These are phyloP conservation scores for Suillus sp. DNA, from an alignment of 768 basidiomycete genomes.

Conservation along the genomic window DNA sequence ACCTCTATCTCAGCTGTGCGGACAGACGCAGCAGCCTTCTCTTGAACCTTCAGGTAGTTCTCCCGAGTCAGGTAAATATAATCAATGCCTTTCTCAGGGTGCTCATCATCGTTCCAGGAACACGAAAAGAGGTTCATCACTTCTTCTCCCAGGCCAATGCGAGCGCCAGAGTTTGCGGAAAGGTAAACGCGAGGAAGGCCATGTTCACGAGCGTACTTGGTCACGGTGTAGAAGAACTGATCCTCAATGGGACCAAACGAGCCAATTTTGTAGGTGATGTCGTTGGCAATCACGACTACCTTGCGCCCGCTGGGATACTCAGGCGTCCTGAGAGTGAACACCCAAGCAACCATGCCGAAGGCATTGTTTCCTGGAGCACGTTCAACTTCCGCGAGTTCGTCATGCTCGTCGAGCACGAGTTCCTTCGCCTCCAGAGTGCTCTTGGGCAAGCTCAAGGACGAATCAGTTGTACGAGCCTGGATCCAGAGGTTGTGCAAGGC, in stretches of 20 bases:
- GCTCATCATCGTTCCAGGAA: conserved; percentile 81
- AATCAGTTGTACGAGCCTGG: conserved; percentile 62
- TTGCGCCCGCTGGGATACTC: conserved; percentile 90
- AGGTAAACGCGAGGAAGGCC: conserved; percentile 96
- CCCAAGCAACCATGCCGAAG: conserved; percentile 98
- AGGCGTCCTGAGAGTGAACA: conserved; percentile 88
- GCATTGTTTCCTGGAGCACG: conserved; percentile 92
- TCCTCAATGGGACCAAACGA: conserved; percentile 97
- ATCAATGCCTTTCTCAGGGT: conserved; percentile 93
- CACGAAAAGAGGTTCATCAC: conserved; percentile 83
- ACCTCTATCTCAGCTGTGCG: conserved; percentile 84
- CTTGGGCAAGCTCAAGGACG: conserved; percentile 74
- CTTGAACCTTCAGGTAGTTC: conserved; percentile 85
- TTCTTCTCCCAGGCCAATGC: conserved; percentile 95
- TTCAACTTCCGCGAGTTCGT: conserved; percentile 87
- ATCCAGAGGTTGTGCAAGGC: conserved; percentile 93
- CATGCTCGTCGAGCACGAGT: conserved; percentile 92
- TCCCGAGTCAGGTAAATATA: conserved; percentile 96
- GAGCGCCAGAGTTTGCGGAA: conserved; percentile 98
- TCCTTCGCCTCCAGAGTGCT: conserved; percentile 82
- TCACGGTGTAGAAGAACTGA: conserved; percentile 94
- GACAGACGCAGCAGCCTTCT: conserved; percentile 78
- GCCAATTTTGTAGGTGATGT: conserved; percentile 98
- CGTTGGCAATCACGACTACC: conserved; percentile 91
- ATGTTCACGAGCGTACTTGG: conserved; percentile 85